Evolutionary conservation across 805 yeast genomes (phyloP), one percentile per base, ranked within the genome.

Genomic region (Grigorovia transvaalensis): DNA sequence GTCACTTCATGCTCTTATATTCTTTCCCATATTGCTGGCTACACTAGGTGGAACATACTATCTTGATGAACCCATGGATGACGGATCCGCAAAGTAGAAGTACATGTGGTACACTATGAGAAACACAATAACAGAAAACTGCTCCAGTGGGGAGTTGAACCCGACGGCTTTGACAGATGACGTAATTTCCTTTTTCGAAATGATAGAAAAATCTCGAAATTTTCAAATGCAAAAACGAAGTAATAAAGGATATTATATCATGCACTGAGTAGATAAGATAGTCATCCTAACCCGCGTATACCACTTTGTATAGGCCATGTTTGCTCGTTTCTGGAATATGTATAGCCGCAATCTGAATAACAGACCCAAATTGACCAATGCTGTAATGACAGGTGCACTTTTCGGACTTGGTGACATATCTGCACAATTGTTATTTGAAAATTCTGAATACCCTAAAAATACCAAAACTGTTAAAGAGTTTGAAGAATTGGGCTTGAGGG

Each of bases 371-470:
- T 60, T 72, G 43, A 78, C 83, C 49, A 81, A 81, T 61, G 76
- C 80, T 61, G 48, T 74, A 29, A 71, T 78, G 49, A 78, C 84
- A 1, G 84, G 84, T 13, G 67, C 76, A 50, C 72, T 81, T 4
- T 87, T 88, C 63, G 93, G 88, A 0, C 53, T 81, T 1, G 96
- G 96, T 2, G 96, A 88, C 64, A 68, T 67, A 1, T 57, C 85
- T 27, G 96, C 96, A 0, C 96, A 88, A 63, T 45, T 67, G 0
- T 58, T 78, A 6, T 77, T 78, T 62, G 71, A 76, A 9, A 38
- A 54, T 17, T 44, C 47, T 23, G 45, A 51, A 29, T 13, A 27
- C n/a, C 54, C 51, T 9, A 8, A 12, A 18, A 47, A 50, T 19
- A 38, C 15, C 42, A 38, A 38, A 38, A 12, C 4, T 9, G 38